phyloP scores from a whole-genome alignment of 306 rosid genomes.

The Senna tora region DNA sequence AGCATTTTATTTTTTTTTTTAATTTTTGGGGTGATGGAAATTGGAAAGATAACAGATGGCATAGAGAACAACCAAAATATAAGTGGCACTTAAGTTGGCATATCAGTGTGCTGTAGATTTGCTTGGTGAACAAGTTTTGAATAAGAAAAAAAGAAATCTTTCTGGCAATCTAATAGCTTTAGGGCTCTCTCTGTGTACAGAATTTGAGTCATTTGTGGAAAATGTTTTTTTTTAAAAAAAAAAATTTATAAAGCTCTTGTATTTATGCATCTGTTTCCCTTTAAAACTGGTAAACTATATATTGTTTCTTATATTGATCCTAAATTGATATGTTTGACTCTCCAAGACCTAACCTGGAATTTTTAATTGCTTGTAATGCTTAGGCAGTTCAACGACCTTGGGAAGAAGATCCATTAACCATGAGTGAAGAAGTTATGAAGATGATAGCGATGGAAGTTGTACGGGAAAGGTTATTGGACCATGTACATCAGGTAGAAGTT shows the following conservation, averaged over 20 bases:
- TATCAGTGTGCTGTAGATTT: background rate
- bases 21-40: background rate
- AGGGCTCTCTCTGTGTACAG: background rate
- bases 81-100: background rate
- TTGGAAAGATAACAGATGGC: constrained; percentile 3
- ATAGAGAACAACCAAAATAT: background rate
- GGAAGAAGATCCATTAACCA: constrained; percentile 85
- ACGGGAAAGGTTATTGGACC: constrained; percentile 92
- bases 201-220: background rate
- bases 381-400: constrained; percentile 93
- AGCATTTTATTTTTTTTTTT: background rate
- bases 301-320: constrained; percentile 17
- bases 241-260: background rate
- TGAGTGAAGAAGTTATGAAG: constrained; percentile 93
- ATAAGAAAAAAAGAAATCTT: background rate
- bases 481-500: constrained; percentile 83
- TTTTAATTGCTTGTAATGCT: constrained; percentile 42
- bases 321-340: constrained; percentile 7
- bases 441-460: constrained; percentile 90
- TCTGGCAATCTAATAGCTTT: background rate
- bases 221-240: background rate
- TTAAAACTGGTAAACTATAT: background rate
- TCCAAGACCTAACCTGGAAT: constrained; percentile 33
- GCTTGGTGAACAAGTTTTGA: background rate
- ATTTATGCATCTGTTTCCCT: constrained; percentile 18